Base-by-base conservation (phyloP, 208 protist genomes). In the Hexamita inflata region DNA sequence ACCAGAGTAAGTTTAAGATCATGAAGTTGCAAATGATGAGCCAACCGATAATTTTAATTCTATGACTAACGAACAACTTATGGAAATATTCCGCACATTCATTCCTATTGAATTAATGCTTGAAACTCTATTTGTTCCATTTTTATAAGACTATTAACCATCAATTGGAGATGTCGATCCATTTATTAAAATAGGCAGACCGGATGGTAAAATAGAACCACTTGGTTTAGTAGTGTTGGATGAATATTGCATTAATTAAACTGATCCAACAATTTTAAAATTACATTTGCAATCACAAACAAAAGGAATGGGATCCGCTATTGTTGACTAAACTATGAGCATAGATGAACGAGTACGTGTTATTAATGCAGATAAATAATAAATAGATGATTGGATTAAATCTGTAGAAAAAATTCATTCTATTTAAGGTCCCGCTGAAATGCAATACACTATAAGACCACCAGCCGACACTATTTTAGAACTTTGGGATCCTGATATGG, bases 141-240 rank as follows among this genome's bases (percentile, higher is more conserved):
- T 70, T 49, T 15, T 70, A 28, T 45, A n/a, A 57, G 64, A 70
- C 11, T 70, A 70, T n/a, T 42, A n/a, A 11, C 64, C 64, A 11
- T 70, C 64, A 11, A 70, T 70, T 19, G 64, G 64, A 30, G 64
- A 70, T 24, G 64, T 70, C 19, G 64, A 70, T 49, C 64, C 64
- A 40, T 70, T 45, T 49, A 70, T 70, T 38, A 70, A 70, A 38
- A 19, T 70, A 32, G 19, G 19, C 15, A 2, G 64, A 45, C 64
- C 64, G 11, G 64, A 70, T 45, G 42, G 42, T n/a, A 45, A 13
- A 38, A 38, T 70, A n/a, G 64, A 70, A 24, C 2, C 9, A 57
- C 9, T 70, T 19, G 64, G 64, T 4, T 4, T 70, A 42, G 9
- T 45, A 45, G 64, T 70, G 11, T 49, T 70, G 15, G 64, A 70